Base-by-base conservation (phyloP, 1,284 basidiomycete species). In the Heterobasidion occidentale region DNA sequence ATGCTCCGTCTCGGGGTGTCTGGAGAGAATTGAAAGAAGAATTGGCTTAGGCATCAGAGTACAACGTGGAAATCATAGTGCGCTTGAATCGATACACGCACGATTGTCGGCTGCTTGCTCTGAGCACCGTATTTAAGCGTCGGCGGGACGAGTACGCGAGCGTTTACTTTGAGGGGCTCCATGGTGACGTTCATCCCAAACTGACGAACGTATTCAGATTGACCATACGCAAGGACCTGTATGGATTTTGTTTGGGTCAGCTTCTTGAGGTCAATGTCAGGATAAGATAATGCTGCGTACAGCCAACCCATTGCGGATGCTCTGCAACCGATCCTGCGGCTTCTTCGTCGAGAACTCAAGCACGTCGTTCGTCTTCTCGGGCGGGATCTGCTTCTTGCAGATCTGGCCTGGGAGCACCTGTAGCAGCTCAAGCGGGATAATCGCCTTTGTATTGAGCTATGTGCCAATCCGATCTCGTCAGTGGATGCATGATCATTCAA, bases 291-390 rank as follows among this genome's bases (percentile, higher is more conserved):
- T 4, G 27, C 15, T 7, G 65, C 70, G 36, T 62, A 86, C 83
- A 54, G 69, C 71, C 38, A 86, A 71, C 2, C 84, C 86, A 27
- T 74, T 73, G 11, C 58, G 67, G 52, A 89, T 89, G 59, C 80
- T 83, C 15, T 67, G 66, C 1, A 88, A 69, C 14, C 87, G 79
- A 1, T 85, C 82, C 2, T 66, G 62, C 0, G 87, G 87, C 56
- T 68, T 75, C 69, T 85, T 86, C 1, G 88, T 89, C 0, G 88
- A 81, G 63, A 90, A 90, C 0, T 80, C 77, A 2, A 89, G 74
- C 8, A 90, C 83, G 7, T 81, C 77, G 57, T 77, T 81, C 0
- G 81, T 85, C 63, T 82, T 81, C 59, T 88, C 82, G 0, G 81
- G 72, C 0, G 88, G 87, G 1, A 90, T 76, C 59, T 85, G 84